Percentiles rank a stretch among this genome's conserved stretches.
These are phyloP conservation scores for Pseudoscleropodium purum DNA, from an alignment of 225 moss, liverwort and hornwort genomes.

Conservation along the genomic window DNA sequence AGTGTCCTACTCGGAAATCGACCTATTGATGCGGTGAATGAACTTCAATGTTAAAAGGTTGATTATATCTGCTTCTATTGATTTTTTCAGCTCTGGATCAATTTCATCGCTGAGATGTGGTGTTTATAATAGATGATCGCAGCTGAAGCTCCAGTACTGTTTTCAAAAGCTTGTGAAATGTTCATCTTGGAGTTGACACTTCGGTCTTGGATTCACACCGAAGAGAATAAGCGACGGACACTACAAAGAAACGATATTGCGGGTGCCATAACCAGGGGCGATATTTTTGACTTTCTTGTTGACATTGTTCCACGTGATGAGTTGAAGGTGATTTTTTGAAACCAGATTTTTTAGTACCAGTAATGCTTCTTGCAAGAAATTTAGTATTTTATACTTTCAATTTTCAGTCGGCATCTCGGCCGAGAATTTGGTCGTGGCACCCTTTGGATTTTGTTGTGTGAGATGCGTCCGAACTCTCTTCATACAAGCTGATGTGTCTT, in stretches of 20 bases:
- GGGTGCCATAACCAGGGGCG: constrained; percentile 83
- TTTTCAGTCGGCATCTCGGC: neutral
- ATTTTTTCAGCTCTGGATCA: neutral
- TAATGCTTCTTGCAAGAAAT: neutral
- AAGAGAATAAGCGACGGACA: constrained; percentile 88
- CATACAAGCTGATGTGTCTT: neutral
- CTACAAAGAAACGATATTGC: constrained; percentile 92
- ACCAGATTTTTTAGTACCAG: neutral
- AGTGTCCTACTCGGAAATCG: neutral
- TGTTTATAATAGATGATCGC: constrained; percentile 72
- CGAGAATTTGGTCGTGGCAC: neutral
- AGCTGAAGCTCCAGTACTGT: constrained; percentile 87
- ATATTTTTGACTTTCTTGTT: constrained; percentile 95
- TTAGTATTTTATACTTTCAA: neutral
- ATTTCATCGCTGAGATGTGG: neutral
- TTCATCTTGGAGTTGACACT: constrained; percentile 90
- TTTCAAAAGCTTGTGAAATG: constrained; percentile 97
- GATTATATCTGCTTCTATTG: neutral
- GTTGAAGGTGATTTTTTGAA: constrained; percentile 51
- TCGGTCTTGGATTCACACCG: constrained; percentile 93
- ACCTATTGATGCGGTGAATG: neutral
- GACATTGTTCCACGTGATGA: constrained; percentile 94
- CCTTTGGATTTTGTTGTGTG: neutral
- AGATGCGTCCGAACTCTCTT: neutral
- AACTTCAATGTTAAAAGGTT: neutral